A percentile compares a stretch with the other conserved stretches of the same genome.
These are phyloP conservation scores for Chamaecyparis obtusa DNA, from an alignment of 75 land plant species.

Conservation along the genomic window DNA sequence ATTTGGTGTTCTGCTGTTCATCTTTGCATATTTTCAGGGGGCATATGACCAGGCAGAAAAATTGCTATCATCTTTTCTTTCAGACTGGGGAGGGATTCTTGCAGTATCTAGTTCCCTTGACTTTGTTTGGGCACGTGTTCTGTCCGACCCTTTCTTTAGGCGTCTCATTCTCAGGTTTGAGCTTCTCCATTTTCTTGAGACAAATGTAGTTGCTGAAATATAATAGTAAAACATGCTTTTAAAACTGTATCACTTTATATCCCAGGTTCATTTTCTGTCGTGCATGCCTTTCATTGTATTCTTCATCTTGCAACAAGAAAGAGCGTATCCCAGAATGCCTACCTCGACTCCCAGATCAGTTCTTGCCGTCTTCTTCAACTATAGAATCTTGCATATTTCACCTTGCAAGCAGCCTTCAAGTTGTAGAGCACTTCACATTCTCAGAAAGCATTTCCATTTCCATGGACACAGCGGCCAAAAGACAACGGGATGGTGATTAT, in stretches of 20 bases:
- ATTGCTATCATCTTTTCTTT: conserved; percentile 57
- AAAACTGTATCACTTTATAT: background rate
- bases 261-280: conserved; percentile 78
- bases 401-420: conserved; percentile 49
- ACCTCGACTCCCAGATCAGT: conserved; percentile 47
- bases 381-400: conserved; percentile 31
- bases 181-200: background rate
- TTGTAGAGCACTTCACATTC: conserved; percentile 37
- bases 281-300: conserved; percentile 39
- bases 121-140: conserved; percentile 80
- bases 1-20: background rate
- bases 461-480: background rate
- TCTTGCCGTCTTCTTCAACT: conserved; percentile 39
- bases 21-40: conserved; percentile 45
- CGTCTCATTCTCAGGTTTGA: conserved; percentile 76
- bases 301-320: conserved; percentile 15
- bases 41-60: conserved; percentile 54
- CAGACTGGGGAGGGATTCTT: conserved; percentile 77
- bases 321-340: conserved; percentile 53
- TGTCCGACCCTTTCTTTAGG: conserved; percentile 84
- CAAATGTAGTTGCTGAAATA: background rate
- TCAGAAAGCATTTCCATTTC: conserved; percentile 18
- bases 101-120: conserved; percentile 57
- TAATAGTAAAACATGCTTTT: background rate
- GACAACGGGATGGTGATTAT: conserved; percentile 4